Evolutionary conservation across 2,329 filamentous ascomycete genomes (phyloP).

Genomic region (Epichloe amarillans): DNA sequence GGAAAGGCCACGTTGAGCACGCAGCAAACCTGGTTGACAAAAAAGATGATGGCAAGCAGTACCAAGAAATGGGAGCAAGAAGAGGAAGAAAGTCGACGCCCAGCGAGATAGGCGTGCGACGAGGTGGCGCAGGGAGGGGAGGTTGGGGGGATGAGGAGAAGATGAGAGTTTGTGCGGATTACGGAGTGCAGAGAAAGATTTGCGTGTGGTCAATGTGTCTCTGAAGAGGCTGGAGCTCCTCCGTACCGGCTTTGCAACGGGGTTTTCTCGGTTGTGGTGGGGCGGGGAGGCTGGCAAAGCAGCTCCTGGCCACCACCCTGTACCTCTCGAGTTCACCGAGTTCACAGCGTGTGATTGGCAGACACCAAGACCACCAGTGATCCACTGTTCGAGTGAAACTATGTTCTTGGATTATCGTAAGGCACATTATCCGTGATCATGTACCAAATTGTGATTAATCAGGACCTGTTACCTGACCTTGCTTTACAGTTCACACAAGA

Average conservation of each 20-base stretch:
- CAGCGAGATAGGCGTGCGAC: background rate
- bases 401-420: too few relatives aligned
- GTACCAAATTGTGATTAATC: background rate
- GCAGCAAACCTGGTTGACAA: slow-evolving; percentile 17
- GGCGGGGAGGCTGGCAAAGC: background rate
- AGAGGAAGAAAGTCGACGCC: slow-evolving; percentile 1
- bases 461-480: background rate
- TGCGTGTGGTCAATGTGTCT: slow-evolving; percentile 14
- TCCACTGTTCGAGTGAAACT: too few relatives aligned
- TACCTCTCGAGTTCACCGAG: background rate
- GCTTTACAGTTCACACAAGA: background rate
- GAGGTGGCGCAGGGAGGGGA: background rate
- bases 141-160: slow-evolving; percentile 3
- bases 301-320: background rate
- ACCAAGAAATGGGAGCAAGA: slow-evolving; percentile 5
- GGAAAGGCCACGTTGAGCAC: slow-evolving; percentile 28
- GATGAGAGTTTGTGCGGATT: slow-evolving; percentile 9
- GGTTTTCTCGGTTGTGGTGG: slow-evolving; percentile 8
- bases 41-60: slow-evolving; percentile 7
- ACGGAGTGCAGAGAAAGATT: slow-evolving; percentile 18
- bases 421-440: too few relatives aligned
- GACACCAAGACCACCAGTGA: too few relatives aligned
- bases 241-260: slow-evolving; percentile 12
- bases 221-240: slow-evolving; percentile 17
- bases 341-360: background rate